These are phyloP conservation scores for Tulasnella sp. DNA, from an alignment of 768 basidiomycete species.

Conservation along the genomic window DNA sequence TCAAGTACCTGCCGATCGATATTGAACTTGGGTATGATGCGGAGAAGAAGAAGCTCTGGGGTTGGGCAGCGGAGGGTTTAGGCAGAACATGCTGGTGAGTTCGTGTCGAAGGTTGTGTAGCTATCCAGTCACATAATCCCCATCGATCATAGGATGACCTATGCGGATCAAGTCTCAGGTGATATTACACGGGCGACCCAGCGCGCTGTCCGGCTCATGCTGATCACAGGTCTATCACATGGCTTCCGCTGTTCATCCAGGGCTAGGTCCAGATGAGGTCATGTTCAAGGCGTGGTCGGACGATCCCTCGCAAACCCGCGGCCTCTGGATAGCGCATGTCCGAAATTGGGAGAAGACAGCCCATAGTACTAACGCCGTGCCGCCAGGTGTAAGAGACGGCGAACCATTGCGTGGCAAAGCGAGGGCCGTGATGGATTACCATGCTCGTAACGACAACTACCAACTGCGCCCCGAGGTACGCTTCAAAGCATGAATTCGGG, in stretches of 20 bases:
- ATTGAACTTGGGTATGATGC: conserved; percentile 32
- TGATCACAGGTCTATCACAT: background rate
- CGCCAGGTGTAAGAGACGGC: conserved; percentile 11
- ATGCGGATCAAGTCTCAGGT: conserved; percentile 14
- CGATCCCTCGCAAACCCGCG: background rate
- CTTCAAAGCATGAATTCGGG: conserved; percentile 22
- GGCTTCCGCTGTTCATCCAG: conserved; percentile 24
- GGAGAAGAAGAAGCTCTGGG: conserved; percentile 51
- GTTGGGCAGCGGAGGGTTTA: conserved; percentile 67
- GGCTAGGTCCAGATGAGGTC: conserved; percentile 56
- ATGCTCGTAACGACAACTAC: conserved; percentile 36
- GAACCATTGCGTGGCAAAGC: background rate
- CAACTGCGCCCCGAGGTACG: conserved; percentile 64
- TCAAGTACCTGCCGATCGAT: conserved; percentile 30
- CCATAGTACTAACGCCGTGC: background rate
- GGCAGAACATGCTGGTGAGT: conserved; percentile 58
- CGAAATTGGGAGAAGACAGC: conserved; percentile 28
- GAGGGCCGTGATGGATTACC: conserved; percentile 40
- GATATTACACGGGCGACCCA: background rate
- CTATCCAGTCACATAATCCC: too few relatives aligned
- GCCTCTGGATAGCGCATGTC: conserved; percentile 25
- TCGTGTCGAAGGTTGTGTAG: conserved; percentile 47
- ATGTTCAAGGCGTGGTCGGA: conserved; percentile 26
- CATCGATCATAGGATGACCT: conserved; percentile 7
- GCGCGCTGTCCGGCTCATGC: background rate